Percentiles rank a stretch among this genome's conserved stretches.
Evolutionary conservation across 2,329 filamentous ascomycete species (phyloP).

Genomic region (Penicillium palitans): DNA sequence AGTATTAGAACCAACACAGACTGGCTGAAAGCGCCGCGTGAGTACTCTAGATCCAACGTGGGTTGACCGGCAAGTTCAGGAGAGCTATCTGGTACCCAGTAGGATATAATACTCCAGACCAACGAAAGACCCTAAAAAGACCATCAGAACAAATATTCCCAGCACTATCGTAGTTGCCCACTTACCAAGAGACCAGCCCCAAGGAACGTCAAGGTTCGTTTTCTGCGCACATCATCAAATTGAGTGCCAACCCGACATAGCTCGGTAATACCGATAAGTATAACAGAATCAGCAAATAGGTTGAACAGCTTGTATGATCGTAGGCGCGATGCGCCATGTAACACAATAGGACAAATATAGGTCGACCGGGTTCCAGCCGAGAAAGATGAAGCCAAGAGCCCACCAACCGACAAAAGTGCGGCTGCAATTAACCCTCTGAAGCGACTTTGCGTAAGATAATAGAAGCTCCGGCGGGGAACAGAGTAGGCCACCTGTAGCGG

Average conservation of each 20-base stretch:
- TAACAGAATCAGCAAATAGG: slow-evolving; percentile 43
- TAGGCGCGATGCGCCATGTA: slow-evolving; percentile 35
- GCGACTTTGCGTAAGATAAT: slow-evolving; percentile 34
- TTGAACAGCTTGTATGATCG: slow-evolving; percentile 41
- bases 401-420: slow-evolving; percentile 40
- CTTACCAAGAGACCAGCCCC: slow-evolving; percentile 36
- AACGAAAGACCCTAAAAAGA: slow-evolving; percentile 37
- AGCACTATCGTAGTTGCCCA: background rate
- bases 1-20: slow-evolving; percentile 36
- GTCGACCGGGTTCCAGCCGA: slow-evolving; percentile 45
- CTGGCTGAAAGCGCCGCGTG: slow-evolving; percentile 42
- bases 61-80: slow-evolving; percentile 43
- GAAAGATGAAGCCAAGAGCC: slow-evolving; percentile 39
- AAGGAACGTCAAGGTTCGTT: slow-evolving; percentile 29
- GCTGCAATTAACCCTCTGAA: slow-evolving; percentile 43
- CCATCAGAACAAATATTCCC: slow-evolving; percentile 4
- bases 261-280: slow-evolving; percentile 40
- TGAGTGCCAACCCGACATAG: slow-evolving; percentile 25
- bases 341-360: slow-evolving; percentile 51
- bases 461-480: slow-evolving; percentile 35
- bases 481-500: slow-evolving; percentile 19
- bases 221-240: slow-evolving; percentile 25
- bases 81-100: slow-evolving; percentile 37
- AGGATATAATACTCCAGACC: slow-evolving; percentile 38
- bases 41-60: slow-evolving; percentile 38